Evolutionary conservation across 805 yeast genomes (phyloP).

Genomic region (Lipomyces lipofer): DNA sequence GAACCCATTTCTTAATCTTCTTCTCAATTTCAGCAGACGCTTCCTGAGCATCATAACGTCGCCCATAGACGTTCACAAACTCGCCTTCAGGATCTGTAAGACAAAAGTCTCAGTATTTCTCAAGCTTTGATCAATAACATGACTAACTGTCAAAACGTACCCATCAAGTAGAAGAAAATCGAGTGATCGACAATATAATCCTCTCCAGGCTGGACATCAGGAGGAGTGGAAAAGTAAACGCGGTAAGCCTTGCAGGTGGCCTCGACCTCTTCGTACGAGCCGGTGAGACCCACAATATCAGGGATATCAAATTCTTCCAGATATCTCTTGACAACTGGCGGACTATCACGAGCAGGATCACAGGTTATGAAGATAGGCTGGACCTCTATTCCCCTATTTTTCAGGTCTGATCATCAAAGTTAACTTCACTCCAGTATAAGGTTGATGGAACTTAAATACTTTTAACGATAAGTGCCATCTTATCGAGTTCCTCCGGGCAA

Average conservation of each 20-base stretch:
- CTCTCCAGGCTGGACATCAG: constrained; percentile 90
- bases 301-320: constrained; percentile 81
- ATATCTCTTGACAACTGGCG: constrained; percentile 79
- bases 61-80: constrained; percentile 90
- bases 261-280: constrained; percentile 82
- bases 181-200: constrained; percentile 97
- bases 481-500: constrained; percentile 96
- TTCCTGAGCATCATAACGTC: constrained; percentile 77
- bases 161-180: constrained; percentile 91
- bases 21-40: constrained; percentile 76
- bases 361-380: constrained; percentile 94
- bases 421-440: neutral
- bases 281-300: constrained; percentile 85
- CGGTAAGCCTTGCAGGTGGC: constrained; percentile 83
- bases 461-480: constrained; percentile 72
- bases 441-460: constrained; percentile 35
- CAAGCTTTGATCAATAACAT: neutral
- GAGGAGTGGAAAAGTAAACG: constrained; percentile 97
- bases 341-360: constrained; percentile 93
- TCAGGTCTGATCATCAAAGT: constrained; percentile 45
- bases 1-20: constrained; percentile 73
- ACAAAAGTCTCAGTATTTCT: neutral
- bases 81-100: constrained; percentile 87
- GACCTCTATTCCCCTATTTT: constrained; percentile 56
- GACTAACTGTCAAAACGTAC: neutral